Evolutionary conservation across 495 filamentous ascomycete species (phyloP).

Genomic region (Penicillium silybi): DNA sequence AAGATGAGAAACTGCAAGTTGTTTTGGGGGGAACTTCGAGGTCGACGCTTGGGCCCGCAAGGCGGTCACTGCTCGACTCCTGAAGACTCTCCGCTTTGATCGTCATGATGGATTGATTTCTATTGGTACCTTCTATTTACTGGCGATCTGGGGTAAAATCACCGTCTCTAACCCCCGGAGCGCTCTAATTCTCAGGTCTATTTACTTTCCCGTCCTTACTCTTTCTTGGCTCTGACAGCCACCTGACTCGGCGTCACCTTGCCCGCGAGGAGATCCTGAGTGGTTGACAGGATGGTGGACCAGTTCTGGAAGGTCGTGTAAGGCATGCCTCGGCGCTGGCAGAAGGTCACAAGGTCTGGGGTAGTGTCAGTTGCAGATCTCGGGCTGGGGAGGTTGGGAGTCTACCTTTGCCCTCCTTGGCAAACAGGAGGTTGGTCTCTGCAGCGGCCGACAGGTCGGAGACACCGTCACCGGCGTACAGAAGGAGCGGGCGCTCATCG

Average conservation of each 20-base stretch:
- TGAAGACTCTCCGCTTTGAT: constrained; percentile 10
- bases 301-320: constrained; percentile 82
- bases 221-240: constrained; percentile 17
- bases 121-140: constrained; percentile 9
- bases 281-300: constrained; percentile 65
- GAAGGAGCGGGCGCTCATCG: constrained; percentile 64
- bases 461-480: constrained; percentile 90
- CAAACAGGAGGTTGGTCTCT: constrained; percentile 86
- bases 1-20: constrained; percentile 4
- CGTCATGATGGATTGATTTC: constrained; percentile 1
- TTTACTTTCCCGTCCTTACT: constrained; percentile 2
- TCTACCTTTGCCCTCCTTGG: constrained; percentile 81
- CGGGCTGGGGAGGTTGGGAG: background rate
- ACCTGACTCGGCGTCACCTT: constrained; percentile 40
- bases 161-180: background rate
- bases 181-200: constrained; percentile 7
- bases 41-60: constrained; percentile 21
- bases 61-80: constrained; percentile 16
- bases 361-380: constrained; percentile 2
- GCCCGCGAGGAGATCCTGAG: constrained; percentile 67
- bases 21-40: constrained; percentile 13
- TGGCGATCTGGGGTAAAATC: constrained; percentile 1
- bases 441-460: constrained; percentile 83
- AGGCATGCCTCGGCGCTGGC: constrained; percentile 69
- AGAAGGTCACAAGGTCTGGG: constrained; percentile 76